Evolutionary conservation across 2,329 filamentous ascomycete genomes (phyloP).

Genomic region (Pseudocercospora fuligena): DNA sequence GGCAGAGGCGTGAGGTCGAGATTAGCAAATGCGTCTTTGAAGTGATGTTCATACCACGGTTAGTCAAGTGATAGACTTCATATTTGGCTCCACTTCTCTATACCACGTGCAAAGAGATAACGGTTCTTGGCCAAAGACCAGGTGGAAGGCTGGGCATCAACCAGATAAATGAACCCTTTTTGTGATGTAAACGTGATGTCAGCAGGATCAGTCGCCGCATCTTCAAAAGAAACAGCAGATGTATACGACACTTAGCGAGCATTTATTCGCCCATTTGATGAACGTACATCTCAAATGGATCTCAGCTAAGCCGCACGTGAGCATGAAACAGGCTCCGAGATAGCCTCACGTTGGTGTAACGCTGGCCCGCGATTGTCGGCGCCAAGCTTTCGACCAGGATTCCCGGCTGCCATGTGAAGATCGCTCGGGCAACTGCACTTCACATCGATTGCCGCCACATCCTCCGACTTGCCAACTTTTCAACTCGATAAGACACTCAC

Average conservation of each 20-base stretch:
- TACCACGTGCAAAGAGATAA: too few species aligned
- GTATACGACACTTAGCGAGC: not conserved
- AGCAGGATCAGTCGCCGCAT: not conserved
- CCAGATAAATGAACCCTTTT: too few species aligned
- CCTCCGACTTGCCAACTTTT: not conserved
- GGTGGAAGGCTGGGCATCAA: too few species aligned
- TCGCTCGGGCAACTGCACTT: conserved; percentile 6
- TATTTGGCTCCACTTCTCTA: too few species aligned
- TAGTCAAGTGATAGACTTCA: too few species aligned
- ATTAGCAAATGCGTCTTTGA: not conserved
- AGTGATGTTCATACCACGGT: too few species aligned
- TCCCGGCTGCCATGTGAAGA: conserved; percentile 5
- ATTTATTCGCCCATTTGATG: not conserved
- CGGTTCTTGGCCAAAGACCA: too few species aligned
- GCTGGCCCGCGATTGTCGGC: not conserved
- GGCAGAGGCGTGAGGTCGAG: not conserved
- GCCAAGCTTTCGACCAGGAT: conserved; percentile 1
- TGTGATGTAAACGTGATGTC: conserved; percentile 4
- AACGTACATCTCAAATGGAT: not conserved
- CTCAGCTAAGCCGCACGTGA: not conserved
- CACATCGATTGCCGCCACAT: not conserved
- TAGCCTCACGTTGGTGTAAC: conserved; percentile 2
- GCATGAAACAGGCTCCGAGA: not conserved
- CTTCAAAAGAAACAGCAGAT: not conserved
- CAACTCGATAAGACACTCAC: not conserved